Evolutionary conservation across 441 rosid species (phyloP).

Genomic region (Erysimum cheiri): DNA sequence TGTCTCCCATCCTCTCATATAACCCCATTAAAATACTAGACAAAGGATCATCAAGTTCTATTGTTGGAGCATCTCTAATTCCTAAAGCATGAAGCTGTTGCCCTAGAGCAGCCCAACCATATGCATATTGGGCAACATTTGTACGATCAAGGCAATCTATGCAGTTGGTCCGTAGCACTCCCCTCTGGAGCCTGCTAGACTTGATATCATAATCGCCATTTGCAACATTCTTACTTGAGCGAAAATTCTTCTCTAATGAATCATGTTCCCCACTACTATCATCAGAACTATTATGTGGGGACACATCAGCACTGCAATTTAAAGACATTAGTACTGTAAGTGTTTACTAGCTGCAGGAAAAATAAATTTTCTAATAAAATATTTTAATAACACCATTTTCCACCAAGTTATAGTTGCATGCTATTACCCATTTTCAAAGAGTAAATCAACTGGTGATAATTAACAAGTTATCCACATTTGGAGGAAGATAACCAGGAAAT

Average conservation of each 20-base stretch:
- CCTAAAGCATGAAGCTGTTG: slow-evolving; percentile 87
- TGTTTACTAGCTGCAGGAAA: slow-evolving; percentile 4
- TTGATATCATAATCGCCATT: slow-evolving; percentile 61
- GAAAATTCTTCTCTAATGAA: slow-evolving; percentile 42
- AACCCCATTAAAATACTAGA: slow-evolving; percentile 86
- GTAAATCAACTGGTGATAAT: slow-evolving; percentile 4
- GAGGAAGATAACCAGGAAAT: slow-evolving; percentile 13
- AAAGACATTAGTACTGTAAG: slow-evolving; percentile 35
- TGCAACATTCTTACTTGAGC: slow-evolving; percentile 42
- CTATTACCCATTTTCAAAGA: slow-evolving; percentile 8
- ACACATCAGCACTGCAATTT: slow-evolving; percentile 57
- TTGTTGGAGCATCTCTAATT: slow-evolving; percentile 62
- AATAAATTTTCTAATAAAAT: not conserved
- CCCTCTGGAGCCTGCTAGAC: slow-evolving; percentile 71
- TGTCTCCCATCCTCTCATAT: slow-evolving; percentile 99
- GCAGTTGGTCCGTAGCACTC: slow-evolving; percentile 97
- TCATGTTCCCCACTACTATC: slow-evolving; percentile 56
- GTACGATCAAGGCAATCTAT: slow-evolving; percentile 99
- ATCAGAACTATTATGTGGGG: slow-evolving; percentile 49
- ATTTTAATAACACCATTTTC: not conserved
- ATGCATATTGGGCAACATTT: slow-evolving; percentile 99
- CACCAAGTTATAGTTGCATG: slow-evolving; percentile 20
- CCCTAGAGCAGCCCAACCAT: slow-evolving; percentile 96
- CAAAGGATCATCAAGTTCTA: slow-evolving; percentile 83
- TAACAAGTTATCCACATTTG: slow-evolving; percentile 9